These are phyloP conservation scores for Salvia rosmarinus DNA, from an alignment of 257 asterid species.

Conservation along the genomic window DNA sequence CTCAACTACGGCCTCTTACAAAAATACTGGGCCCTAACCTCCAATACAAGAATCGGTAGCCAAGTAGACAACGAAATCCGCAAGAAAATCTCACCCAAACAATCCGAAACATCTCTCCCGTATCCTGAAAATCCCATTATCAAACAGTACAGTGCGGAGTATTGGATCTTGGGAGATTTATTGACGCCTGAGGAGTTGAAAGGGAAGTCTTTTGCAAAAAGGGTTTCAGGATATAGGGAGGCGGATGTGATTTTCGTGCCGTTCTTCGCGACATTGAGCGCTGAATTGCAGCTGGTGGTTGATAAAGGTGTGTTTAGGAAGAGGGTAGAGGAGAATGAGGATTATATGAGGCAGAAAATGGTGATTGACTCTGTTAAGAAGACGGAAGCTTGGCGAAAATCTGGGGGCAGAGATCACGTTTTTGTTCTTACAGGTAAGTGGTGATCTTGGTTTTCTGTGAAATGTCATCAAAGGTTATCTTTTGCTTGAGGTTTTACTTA, in stretches of 20 bases:
- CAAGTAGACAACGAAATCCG: slow-evolving; percentile 81
- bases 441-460: neutral
- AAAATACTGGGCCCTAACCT: slow-evolving; percentile 66
- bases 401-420: slow-evolving; percentile 94
- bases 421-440: slow-evolving; percentile 90
- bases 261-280: slow-evolving; percentile 86
- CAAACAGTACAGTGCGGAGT: slow-evolving; percentile 95
- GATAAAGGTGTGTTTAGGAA: slow-evolving; percentile 86
- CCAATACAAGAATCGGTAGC: slow-evolving; percentile 76
- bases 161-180: slow-evolving; percentile 92
- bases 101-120: slow-evolving; percentile 45
- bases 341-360: slow-evolving; percentile 77
- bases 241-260: slow-evolving; percentile 96
- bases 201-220: slow-evolving; percentile 62
- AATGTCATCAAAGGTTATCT: neutral
- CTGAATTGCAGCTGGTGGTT: slow-evolving; percentile 77
- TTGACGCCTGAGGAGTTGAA: slow-evolving; percentile 53
- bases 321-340: slow-evolving; percentile 78
- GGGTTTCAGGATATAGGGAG: slow-evolving; percentile 58
- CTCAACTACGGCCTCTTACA: slow-evolving; percentile 82
- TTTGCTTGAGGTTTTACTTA: slow-evolving; percentile 9
- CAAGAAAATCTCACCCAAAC: slow-evolving; percentile 46
- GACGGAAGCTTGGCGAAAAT: slow-evolving; percentile 77
- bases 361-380: slow-evolving; percentile 70
- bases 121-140: slow-evolving; percentile 86